Base-by-base conservation (phyloP, 225 moss, liverwort and hornwort species). In the Pleurozium schreberi region DNA sequence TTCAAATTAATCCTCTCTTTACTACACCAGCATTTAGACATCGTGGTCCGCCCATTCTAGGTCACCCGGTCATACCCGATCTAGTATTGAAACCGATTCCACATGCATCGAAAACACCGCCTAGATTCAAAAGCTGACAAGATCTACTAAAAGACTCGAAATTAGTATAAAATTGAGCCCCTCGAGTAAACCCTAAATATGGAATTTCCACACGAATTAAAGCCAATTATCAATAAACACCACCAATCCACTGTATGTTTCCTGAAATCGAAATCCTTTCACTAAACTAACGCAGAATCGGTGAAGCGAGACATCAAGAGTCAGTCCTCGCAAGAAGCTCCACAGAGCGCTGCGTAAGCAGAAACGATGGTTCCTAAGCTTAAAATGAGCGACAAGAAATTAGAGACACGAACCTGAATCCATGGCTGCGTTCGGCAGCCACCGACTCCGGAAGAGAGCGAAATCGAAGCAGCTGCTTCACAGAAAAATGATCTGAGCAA, bases 331-430 rank as follows among this genome's bases (percentile, higher is more conserved):
- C 64, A 50, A 85, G 69, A 57, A 90, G 83, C 75, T 50, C 31
- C 21, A 74, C 57, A 26, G 50, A 55, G 50, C 5, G 27, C 38
- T 53, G 64, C 61, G 34, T 60, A 12, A 52, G 83, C 78, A 49
- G 84, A 86, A 88, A 52, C 17, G 21, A 43, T 49, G 38, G 5
- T 66, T 45, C 13, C 22, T 19, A 18, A 6, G 60, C 78, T 82
- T 14, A 83, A 89, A 86, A 84, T 34, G 65, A 84, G 68, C 86
- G 34, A 30, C 14, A 84, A 59, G n/a, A 86, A 75, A 45, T 60
- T 22, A 10, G 28, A 25, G 81, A 36, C 8, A 88, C 71, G 2
- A 59, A 94, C 93, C 94, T 88, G 94, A 94, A 92, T 94, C 94
- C 94, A 94, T 94, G 90, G 85, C 80, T 90, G 88, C 85, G 43